Conservation (phyloP, 2,329 filamentous ascomycete genomes). For the Elsinoe ampelina region DNA sequence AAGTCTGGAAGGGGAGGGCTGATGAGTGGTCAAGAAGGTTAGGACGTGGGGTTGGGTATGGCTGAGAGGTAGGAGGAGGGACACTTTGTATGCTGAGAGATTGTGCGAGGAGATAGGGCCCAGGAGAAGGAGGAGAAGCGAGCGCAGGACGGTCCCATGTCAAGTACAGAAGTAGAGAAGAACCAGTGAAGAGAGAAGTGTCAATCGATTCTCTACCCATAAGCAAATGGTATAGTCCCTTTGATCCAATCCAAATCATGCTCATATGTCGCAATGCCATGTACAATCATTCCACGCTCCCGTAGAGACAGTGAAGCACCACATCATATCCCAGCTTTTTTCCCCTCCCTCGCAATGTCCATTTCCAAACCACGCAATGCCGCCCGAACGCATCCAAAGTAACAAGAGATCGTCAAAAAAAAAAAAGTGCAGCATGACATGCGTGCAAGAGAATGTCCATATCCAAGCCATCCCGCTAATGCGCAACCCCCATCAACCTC, state of each 20-base stretch:
- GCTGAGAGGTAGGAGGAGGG: too few species aligned
- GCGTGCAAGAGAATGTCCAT: not conserved
- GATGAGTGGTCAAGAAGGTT: too few species aligned
- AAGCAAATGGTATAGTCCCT: not conserved
- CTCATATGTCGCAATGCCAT: not conserved
- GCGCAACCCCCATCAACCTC: constrained; percentile 42
- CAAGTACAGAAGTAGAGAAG: too few species aligned
- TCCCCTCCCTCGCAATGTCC: not conserved
- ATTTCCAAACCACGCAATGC: not conserved
- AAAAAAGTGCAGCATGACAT: not conserved
- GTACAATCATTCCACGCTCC: not conserved
- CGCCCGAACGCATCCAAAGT: not conserved
- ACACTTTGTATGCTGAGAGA: too few species aligned
- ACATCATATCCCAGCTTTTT: not conserved
- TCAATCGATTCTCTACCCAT: too few species aligned
- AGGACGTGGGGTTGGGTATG: too few species aligned
- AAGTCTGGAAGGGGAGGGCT: too few species aligned
- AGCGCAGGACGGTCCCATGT: too few species aligned
- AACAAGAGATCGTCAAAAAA: not conserved
- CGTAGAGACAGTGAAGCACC: not conserved
- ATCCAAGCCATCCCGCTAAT: not conserved
- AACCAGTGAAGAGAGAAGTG: too few species aligned
- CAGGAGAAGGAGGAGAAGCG: too few species aligned
- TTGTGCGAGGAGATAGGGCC: too few species aligned
- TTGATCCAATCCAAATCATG: not conserved